Evolutionary conservation across 768 basidiomycete species (phyloP), one percentile per base, ranked within the genome.

Genomic region (Trametes elegans): DNA sequence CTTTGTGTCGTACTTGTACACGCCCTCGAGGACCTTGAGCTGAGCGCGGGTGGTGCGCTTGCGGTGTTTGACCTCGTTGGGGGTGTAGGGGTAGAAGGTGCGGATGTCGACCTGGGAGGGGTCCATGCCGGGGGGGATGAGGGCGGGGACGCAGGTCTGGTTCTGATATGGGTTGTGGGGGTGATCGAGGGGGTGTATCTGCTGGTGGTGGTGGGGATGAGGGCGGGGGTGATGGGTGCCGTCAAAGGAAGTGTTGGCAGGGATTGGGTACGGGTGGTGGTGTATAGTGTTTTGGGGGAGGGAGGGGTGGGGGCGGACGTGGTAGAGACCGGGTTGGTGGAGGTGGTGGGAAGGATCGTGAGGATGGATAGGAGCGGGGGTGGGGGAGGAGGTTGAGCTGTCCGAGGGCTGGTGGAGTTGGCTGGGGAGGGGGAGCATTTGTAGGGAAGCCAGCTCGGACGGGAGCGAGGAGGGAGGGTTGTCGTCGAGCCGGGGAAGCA

Each of bases 1-100:
- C 70, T 98, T 98, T 52, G 91, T 91, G 72, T 94, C 93, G 62
- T 80, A 77, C 64, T 82, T 83, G 72, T 96, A 98, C 62, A 93
- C 78, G 55, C 81, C 77, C 70, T 98, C 96, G 62, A 98, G 84
- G 61, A 92, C 82, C 71, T 87, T 87, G 66, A 97, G 86, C 74
- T 98, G 96, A 18, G 83, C 76, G 29, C 85, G 83, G 27, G 93
- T 91, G 0, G 96, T 98, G 48, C 96, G 78, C 64, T 93, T 90
- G 56, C 94, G 78, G 65, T 96, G 94, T 75, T 96, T 96, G 74
- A 97, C 90, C 75, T 95, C 88, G 73, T 90, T 91, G 53, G 90
- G 90, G 43, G 60, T 60, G 60, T 67, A 93, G n/a, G 88, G 85
- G 62, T 87, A 90, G 75, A 92, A 91, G 36, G 88, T 85, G 65